Evolutionary conservation across 495 filamentous ascomycete species (phyloP).

Genomic region (Letharia lupina): DNA sequence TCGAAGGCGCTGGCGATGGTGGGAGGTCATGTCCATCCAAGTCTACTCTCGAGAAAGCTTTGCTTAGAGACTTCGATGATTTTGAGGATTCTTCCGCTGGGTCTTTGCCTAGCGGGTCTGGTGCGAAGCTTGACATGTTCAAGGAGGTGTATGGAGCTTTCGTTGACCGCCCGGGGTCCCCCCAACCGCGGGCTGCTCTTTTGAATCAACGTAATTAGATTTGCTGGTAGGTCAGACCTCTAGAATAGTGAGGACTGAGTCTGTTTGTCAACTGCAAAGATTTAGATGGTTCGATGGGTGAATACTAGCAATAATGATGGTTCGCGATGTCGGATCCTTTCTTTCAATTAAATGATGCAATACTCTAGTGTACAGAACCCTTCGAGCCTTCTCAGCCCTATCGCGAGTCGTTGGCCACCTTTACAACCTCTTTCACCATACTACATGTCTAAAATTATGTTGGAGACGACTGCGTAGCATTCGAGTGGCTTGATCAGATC

Average conservation of each 20-base stretch:
- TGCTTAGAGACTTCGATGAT: constrained; percentile 39
- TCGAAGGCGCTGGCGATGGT: constrained; percentile 90
- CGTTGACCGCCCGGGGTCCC: not conserved
- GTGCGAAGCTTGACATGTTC: constrained; percentile 8
- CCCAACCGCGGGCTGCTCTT: not conserved
- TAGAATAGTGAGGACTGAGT: not conserved
- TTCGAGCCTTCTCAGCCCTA: no score
- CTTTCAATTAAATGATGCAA: not conserved
- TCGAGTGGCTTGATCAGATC: no score
- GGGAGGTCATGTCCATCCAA: constrained; percentile 85
- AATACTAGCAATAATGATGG: not conserved
- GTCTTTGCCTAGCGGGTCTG: not conserved
- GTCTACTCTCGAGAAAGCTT: constrained; percentile 66
- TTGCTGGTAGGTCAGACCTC: not conserved
- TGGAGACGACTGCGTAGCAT: no score
- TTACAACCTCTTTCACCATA: no score
- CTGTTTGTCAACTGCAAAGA: not conserved
- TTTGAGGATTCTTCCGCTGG: not conserved
- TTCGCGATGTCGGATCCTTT: not conserved
- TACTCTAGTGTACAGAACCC: not conserved
- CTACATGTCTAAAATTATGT: no score
- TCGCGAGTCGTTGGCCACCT: no score
- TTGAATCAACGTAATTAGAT: not conserved
- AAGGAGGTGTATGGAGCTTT: not conserved
- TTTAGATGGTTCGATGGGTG: no score